Evolutionary conservation across 768 basidiomycete species (phyloP).

Genomic region (Termitomyces sp.): DNA sequence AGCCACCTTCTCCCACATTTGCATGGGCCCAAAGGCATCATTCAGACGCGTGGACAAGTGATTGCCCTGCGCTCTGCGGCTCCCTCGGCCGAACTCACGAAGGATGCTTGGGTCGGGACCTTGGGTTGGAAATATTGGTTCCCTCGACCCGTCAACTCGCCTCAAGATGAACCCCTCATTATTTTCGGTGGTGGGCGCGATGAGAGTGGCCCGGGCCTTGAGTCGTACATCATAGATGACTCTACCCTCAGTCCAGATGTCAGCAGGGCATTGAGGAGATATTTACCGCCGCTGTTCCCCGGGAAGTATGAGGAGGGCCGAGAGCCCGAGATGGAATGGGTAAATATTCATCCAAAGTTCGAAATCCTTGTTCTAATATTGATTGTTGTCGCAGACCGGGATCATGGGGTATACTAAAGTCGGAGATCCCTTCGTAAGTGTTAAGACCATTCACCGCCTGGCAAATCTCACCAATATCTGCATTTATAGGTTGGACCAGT

Average conservation of each 20-base stretch:
- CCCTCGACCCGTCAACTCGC: constrained; percentile 49
- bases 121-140: constrained; percentile 80
- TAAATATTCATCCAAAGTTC: constrained; percentile 27
- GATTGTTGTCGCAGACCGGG: constrained; percentile 53
- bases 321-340: constrained; percentile 84
- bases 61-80: constrained; percentile 41
- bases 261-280: constrained; percentile 50
- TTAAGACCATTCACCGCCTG: neutral
- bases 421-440: constrained; percentile 66
- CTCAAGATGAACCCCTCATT: constrained; percentile 49
- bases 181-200: constrained; percentile 74
- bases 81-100: constrained; percentile 36
- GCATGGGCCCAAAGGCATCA: constrained; percentile 49
- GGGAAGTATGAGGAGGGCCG: constrained; percentile 44
- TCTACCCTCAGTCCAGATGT: constrained; percentile 46
- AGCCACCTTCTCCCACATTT: constrained; percentile 75
- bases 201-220: constrained; percentile 39
- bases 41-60: constrained; percentile 75
- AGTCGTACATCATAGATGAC: constrained; percentile 59
- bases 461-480: too few relatives aligned
- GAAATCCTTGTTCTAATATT: neutral
- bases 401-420: constrained; percentile 75
- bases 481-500: constrained; percentile 61
- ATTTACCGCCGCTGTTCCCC: constrained; percentile 59
- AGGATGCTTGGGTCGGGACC: constrained; percentile 46